These are phyloP conservation scores for Mucor piriformis DNA, from an alignment of 371 early-diverging fungal species.

Conservation along the genomic window DNA sequence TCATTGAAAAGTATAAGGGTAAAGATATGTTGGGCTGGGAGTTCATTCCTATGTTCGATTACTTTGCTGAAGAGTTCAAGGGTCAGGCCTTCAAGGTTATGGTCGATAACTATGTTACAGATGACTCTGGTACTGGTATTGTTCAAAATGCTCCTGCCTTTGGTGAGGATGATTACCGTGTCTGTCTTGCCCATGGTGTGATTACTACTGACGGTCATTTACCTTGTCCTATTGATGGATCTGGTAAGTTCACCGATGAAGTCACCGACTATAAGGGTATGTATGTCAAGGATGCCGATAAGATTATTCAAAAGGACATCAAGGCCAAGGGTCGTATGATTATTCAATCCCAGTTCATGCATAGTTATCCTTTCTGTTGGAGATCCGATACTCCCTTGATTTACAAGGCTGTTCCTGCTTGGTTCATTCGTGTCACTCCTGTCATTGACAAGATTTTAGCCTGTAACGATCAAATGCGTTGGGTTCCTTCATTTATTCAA, in stretches of 20 bases:
- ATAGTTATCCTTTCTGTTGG: slow-evolving; percentile 98
- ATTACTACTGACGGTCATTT: slow-evolving; percentile 86
- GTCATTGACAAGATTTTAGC: slow-evolving; percentile 85
- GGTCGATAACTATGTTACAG: slow-evolving; percentile 94
- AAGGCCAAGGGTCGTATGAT: slow-evolving; percentile 87
- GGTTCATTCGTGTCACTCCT: slow-evolving; percentile 97
- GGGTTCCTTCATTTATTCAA: slow-evolving; percentile 96
- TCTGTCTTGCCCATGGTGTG: slow-evolving; percentile 85
- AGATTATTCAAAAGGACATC: slow-evolving; percentile 91
- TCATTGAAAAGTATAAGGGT: slow-evolving; percentile 85
- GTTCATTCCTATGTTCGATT: slow-evolving; percentile 94
- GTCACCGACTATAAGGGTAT: slow-evolving; percentile 87
- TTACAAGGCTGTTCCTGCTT: slow-evolving; percentile 98
- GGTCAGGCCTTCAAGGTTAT: slow-evolving; percentile 89
- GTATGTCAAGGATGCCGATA: slow-evolving; percentile 99
- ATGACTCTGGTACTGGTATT: slow-evolving; percentile 98
- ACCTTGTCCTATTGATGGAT: slow-evolving; percentile 97
- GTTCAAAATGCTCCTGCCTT: slow-evolving; percentile 99
- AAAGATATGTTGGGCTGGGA: slow-evolving; percentile 85
- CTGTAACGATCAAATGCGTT: slow-evolving; percentile 84
- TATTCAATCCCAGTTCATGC: slow-evolving; percentile 86
- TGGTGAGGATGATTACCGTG: slow-evolving; percentile 99
- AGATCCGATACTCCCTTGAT: slow-evolving; percentile 99
- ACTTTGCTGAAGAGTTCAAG: slow-evolving; percentile 75
- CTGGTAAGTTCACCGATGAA: slow-evolving; percentile 86